Evolutionary conservation across 768 basidiomycete genomes (phyloP).

Genomic region (Termitomyces sp.): DNA sequence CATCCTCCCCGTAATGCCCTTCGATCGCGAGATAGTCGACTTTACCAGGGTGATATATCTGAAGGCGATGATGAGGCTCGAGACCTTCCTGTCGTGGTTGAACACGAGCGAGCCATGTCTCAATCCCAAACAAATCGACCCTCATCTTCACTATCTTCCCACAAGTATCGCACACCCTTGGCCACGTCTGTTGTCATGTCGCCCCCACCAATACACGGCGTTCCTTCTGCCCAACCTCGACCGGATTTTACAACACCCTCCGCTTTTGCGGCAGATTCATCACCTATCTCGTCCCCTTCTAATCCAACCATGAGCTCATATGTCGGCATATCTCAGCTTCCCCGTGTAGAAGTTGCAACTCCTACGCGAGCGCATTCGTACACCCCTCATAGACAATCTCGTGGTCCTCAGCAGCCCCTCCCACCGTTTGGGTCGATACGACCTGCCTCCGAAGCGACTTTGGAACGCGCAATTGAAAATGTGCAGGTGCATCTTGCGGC

Average conservation of each 20-base stretch:
- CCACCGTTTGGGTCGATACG: slow-evolving; percentile 35
- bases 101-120: slow-evolving; percentile 25
- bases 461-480: slow-evolving; percentile 78
- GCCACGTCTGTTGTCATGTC: slow-evolving; percentile 59
- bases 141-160: slow-evolving; percentile 73
- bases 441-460: slow-evolving; percentile 46
- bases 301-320: slow-evolving; percentile 35
- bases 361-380: slow-evolving; percentile 32
- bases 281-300: slow-evolving; percentile 35
- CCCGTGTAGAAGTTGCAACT: slow-evolving; percentile 33
- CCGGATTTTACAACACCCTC: slow-evolving; percentile 72
- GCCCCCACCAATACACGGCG: slow-evolving; percentile 42
- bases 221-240: slow-evolving; percentile 70
- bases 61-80: slow-evolving; percentile 51
- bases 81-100: slow-evolving; percentile 34
- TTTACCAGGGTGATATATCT: slow-evolving; percentile 28
- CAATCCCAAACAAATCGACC: slow-evolving; percentile 54
- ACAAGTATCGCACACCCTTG: slow-evolving; percentile 77
- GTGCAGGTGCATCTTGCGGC: slow-evolving; percentile 82
- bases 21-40: slow-evolving; percentile 23
- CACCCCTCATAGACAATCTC: slow-evolving; percentile 33
- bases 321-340: slow-evolving; percentile 36
- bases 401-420: slow-evolving; percentile 29
- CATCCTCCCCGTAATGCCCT: slow-evolving; percentile 16
- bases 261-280: slow-evolving; percentile 57